Conservation (phyloP, 1,284 basidiomycete genomes). For the Malassezia japonica region DNA sequence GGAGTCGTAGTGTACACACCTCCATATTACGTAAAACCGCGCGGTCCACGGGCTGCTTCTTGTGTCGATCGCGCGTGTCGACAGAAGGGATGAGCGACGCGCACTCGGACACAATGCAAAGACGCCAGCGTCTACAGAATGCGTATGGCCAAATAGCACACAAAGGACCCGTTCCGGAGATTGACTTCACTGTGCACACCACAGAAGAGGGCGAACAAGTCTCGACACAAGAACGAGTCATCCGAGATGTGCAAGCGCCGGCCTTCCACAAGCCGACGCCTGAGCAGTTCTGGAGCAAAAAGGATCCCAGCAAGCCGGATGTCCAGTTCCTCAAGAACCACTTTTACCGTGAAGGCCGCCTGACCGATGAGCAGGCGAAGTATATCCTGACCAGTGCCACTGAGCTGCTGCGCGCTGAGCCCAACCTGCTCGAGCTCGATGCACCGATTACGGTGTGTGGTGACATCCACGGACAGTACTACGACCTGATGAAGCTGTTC, state of each 20-base stretch:
- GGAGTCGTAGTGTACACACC: conserved; percentile 2
- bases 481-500: conserved; percentile 48
- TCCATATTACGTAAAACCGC: conserved; percentile 4
- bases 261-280: conserved; percentile 84
- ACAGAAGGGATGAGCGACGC: conserved; percentile 7
- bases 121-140: conserved; percentile 32
- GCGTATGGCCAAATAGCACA: conserved; percentile 39
- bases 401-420: conserved; percentile 65
- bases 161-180: conserved; percentile 35
- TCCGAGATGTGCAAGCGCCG: conserved; percentile 51
- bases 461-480: conserved; percentile 48
- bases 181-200: conserved; percentile 50
- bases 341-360: conserved; percentile 82
- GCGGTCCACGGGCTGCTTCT: neutral
- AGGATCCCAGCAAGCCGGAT: conserved; percentile 51
- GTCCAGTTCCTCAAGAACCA: conserved; percentile 97
- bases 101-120: conserved; percentile 2
- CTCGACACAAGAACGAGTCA: conserved; percentile 50
- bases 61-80: neutral
- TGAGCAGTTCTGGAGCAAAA: conserved; percentile 63
- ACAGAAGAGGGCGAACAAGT: conserved; percentile 50
- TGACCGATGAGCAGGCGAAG: conserved; percentile 80
- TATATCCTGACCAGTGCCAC: conserved; percentile 71
- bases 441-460: conserved; percentile 69
- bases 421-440: conserved; percentile 81